Conservation (phyloP, 169 alveolate genomes). For the Pseudocohnilembus persalinus region DNA sequence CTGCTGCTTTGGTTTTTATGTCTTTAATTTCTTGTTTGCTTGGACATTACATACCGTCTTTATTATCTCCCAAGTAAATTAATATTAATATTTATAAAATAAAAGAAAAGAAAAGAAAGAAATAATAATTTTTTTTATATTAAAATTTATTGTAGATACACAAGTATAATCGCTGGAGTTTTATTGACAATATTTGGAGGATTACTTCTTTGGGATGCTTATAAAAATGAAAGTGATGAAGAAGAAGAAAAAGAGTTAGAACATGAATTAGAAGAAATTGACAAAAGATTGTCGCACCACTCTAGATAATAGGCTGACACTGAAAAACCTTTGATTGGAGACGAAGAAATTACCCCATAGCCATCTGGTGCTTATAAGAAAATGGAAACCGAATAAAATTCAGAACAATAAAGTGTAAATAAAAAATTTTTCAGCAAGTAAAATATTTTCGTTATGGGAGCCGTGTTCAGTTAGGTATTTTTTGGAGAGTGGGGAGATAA, state of each 20-base stretch:
- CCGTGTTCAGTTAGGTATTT: slow-evolving; percentile 35
- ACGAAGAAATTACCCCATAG: neutral
- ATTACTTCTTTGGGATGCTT: slow-evolving; percentile 32
- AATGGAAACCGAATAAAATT: slow-evolving; percentile 1
- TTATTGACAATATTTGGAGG: slow-evolving; percentile 48
- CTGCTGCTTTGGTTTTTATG: slow-evolving; percentile 55
- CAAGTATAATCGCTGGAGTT: slow-evolving; percentile 35
- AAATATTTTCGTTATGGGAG: neutral
- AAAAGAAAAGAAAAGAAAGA: neutral
- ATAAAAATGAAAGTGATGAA: slow-evolving; percentile 32
- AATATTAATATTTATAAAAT: slow-evolving; percentile 1
- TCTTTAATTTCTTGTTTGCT: slow-evolving; percentile 43
- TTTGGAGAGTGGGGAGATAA: slow-evolving; percentile 67
- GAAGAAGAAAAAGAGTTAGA: slow-evolving; percentile 44
- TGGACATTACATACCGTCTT: slow-evolving; percentile 42
- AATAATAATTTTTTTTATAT: too few relatives aligned
- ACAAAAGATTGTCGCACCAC: slow-evolving; percentile 25
- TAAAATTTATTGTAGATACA: neutral
- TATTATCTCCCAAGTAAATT: slow-evolving; percentile 28
- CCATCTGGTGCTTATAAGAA: slow-evolving; percentile 6
- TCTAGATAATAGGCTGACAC: neutral
- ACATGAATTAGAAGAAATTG: slow-evolving; percentile 42
- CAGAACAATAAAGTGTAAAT: slow-evolving; percentile 6
- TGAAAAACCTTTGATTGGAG: neutral
- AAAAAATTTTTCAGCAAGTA: neutral